Evolutionary conservation across 192 early-diverging fungal species (phyloP), one percentile per base, ranked within the genome.

Genomic region (Mortierella claussenii): DNA sequence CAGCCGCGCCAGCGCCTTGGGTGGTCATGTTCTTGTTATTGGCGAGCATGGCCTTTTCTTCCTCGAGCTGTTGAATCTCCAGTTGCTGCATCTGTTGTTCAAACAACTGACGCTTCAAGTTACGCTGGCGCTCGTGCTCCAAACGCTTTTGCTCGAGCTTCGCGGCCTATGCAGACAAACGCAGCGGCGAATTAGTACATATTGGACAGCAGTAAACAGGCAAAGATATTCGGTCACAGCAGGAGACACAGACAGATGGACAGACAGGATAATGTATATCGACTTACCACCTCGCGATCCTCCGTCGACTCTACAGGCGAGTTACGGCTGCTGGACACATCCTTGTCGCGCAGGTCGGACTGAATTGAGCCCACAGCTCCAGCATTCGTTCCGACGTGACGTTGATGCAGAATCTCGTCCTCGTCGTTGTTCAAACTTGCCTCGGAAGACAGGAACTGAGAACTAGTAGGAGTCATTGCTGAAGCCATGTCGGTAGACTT

Each of bases 221-320:
- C 88, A 66, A 89, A 88, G 68, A 83, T 26, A 83, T 79, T 21
- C 85, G 88, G 23, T 73, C 79, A 27, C 86, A 87, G 11, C 87
- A 73, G 49, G 86, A 89, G 11, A 60, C 2, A 60, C 13, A 45
- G n/a, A 55, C 18, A 1, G 33, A 28, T 18, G 3, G 4, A 59
- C 10, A 43, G 9, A 42, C 3, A 2, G 7, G 2, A 49, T 20
- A 20, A 6, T 59, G 2, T 15, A 2, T 15, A 7, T 26, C 11
- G 5, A 62, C 65, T 45, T 67, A 67, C 73, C 27, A 76, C 73
- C 30, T 65, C 73, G 23, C 44, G 58, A 31, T 76, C 73, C 21
- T 76, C 73, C 10, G 40, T 27, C 28, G 58, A 48, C 28, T 66
- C 61, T 24, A 65, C 53, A 18, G 64, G 44, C 44, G 40, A 60